Percentiles rank a stretch among this genome's conserved stretches.
Conservation (phyloP, 73 alveolate genomes). For the Tetrahymena malaccensis region DNA sequence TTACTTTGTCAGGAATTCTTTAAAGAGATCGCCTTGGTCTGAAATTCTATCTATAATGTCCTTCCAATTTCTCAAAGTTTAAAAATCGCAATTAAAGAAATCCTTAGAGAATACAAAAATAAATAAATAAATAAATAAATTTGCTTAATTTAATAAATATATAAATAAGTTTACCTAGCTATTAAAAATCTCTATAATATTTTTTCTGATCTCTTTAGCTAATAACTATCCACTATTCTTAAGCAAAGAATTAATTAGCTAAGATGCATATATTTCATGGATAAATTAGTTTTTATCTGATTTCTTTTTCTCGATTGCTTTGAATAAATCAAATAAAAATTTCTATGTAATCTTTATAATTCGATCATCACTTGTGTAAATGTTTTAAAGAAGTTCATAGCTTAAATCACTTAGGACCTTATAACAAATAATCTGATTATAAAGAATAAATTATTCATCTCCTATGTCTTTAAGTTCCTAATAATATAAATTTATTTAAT, state of each 20-base stretch:
- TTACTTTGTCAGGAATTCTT: slow-evolving; percentile 21
- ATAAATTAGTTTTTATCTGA: slow-evolving; percentile 1
- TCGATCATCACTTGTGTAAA: background rate
- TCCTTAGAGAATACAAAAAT: background rate
- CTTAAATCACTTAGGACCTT: background rate
- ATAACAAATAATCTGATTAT: background rate
- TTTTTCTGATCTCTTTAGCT: slow-evolving; percentile 3
- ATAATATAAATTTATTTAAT: background rate
- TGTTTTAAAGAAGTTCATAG: background rate
- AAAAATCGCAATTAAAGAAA: slow-evolving; percentile 19
- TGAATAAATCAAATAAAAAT: background rate
- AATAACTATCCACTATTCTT: slow-evolving; percentile 10
- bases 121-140: background rate
- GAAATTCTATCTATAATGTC: slow-evolving; percentile 29
- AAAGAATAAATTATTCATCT: background rate
- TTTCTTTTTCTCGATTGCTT: slow-evolving; percentile 14
- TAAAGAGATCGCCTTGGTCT: slow-evolving; percentile 15
- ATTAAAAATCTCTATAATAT: slow-evolving; percentile 8
- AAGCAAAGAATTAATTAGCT: slow-evolving; percentile 3
- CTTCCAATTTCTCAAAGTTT: slow-evolving; percentile 28
- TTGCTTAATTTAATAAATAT: background rate
- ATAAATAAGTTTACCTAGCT: background rate
- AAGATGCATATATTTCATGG: slow-evolving; percentile 19
- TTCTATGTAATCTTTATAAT: background rate
- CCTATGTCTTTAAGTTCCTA: background rate